Evolutionary conservation across 2,329 filamentous ascomycete genomes (phyloP).

Genomic region (Cladosporium oxysporum): DNA sequence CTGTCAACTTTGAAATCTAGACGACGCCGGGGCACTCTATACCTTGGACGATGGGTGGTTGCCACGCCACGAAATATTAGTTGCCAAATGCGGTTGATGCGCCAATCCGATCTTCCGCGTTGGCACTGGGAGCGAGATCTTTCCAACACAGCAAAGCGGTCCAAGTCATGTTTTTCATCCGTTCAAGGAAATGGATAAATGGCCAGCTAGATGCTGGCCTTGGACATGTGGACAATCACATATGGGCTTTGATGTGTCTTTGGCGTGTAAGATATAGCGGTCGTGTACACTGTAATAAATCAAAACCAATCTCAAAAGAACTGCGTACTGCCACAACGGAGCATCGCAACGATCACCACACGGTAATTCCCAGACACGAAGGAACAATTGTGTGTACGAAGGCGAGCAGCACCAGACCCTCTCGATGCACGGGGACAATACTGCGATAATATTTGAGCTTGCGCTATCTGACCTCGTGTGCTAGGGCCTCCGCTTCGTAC

Average conservation of each 20-base stretch:
- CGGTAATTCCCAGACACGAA: background rate
- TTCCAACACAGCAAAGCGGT: background rate
- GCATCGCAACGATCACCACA: background rate
- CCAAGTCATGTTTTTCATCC: too few species aligned
- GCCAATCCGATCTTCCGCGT: background rate
- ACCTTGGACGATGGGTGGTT: background rate
- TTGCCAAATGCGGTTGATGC: background rate
- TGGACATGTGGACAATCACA: too few species aligned
- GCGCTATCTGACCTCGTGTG: background rate
- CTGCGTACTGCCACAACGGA: background rate
- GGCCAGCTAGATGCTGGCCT: too few species aligned
- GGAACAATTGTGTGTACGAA: background rate
- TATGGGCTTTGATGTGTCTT: background rate
- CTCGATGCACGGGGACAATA: background rate
- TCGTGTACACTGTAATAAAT: background rate
- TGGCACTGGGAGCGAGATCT: background rate
- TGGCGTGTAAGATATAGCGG: background rate
- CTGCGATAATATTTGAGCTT: background rate
- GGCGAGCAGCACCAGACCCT: background rate
- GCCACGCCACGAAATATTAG: background rate
- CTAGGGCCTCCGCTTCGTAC: background rate
- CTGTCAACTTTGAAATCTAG: background rate
- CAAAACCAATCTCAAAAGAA: background rate
- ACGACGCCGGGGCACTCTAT: background rate
- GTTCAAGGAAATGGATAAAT: too few species aligned